These are phyloP conservation scores for Diaporthe capsici DNA, from an alignment of 2,329 filamentous ascomycete species.

Conservation along the genomic window DNA sequence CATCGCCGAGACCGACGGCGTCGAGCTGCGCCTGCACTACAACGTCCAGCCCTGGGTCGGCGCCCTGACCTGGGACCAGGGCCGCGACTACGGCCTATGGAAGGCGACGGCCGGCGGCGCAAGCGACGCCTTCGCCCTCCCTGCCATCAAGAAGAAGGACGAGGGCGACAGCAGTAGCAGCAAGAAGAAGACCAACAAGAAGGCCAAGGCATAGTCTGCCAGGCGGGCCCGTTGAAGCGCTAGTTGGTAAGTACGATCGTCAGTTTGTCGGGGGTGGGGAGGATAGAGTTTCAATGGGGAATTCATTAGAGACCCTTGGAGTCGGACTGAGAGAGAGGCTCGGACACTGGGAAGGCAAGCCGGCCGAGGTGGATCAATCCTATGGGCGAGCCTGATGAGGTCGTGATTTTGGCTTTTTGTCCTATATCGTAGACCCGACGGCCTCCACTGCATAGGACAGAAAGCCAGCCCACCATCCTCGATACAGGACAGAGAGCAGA, in stretches of 20 bases:
- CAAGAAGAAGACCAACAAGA: slow-evolving; percentile 43
- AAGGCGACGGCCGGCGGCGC: slow-evolving; percentile 74
- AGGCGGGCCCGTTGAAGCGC: background rate
- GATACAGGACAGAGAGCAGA: too few relatives aligned
- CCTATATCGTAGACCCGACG: background rate
- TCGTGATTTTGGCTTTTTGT: background rate
- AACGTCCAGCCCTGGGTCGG: slow-evolving; percentile 99
- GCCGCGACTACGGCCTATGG: slow-evolving; percentile 72
- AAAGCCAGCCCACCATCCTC: background rate
- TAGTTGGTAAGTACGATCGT: too few relatives aligned
- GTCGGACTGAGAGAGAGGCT: background rate
- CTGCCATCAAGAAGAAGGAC: slow-evolving; percentile 74
- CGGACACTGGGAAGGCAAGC: too few relatives aligned
- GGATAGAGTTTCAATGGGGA: background rate
- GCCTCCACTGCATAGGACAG: background rate
- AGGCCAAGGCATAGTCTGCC: background rate
- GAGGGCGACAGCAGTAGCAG: slow-evolving; percentile 44
- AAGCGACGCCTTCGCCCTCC: slow-evolving; percentile 75
- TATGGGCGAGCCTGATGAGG: background rate
- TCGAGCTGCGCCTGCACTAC: slow-evolving; percentile 87
- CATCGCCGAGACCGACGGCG: slow-evolving; percentile 80
- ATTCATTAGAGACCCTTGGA: background rate
- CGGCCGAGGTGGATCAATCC: background rate
- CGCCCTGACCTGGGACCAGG: slow-evolving; percentile 83
- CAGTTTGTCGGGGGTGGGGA: background rate